Base-by-base conservation (phyloP, 176 grass and related monocot species). In the Carex scoparia region DNA sequence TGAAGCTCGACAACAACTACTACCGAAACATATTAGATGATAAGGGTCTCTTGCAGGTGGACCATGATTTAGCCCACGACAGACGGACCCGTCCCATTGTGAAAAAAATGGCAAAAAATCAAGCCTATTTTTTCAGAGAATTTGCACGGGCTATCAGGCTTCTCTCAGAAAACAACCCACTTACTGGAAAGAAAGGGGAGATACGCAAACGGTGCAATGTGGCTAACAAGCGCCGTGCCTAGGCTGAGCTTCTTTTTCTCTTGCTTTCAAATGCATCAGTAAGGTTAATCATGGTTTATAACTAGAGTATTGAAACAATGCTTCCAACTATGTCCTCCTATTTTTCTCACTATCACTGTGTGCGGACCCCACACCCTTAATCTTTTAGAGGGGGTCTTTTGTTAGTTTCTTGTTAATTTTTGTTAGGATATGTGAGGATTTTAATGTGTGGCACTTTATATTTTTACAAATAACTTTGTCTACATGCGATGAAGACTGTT, bases 171-270 rank as follows among this genome's bases (percentile, higher is more conserved):
- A 80, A 84, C 64, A 88, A 80, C 63, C 87, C 82, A 0, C 82
- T 88, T 68, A 88, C 82, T 28, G 87, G 87, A 40, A 67, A 69
- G 32, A 31, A 85, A 49, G 87, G 87, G 6, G 87, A 88, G 87
- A 88, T 88, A 31, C 69, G 87, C n/a, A 72, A 81, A 49, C 54
- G 31, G 7, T 88, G 87, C 72, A 88, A 84, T 42, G 61, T 61
- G 28, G 87, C 49, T 58, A 88, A 81, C 37, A 79, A 88, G 48
- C 86, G 27, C 57, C 65, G 9, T n/a, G 55, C 30, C 9, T 46
- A 31, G 31, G 84, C 46, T 23, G 40, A 51, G 27, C 3, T 65
- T 3, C 8, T n/a, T 8, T 19, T 2, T 72, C 5, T 51, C 4
- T 15, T 37, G 13, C 33, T 16, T 81, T 79, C 30, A 1, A n/a